Evolutionary conservation across 192 early-diverging fungal species (phyloP), one percentile per base, ranked within the genome.

Genomic region (Rhizophagus prolifer): DNA sequence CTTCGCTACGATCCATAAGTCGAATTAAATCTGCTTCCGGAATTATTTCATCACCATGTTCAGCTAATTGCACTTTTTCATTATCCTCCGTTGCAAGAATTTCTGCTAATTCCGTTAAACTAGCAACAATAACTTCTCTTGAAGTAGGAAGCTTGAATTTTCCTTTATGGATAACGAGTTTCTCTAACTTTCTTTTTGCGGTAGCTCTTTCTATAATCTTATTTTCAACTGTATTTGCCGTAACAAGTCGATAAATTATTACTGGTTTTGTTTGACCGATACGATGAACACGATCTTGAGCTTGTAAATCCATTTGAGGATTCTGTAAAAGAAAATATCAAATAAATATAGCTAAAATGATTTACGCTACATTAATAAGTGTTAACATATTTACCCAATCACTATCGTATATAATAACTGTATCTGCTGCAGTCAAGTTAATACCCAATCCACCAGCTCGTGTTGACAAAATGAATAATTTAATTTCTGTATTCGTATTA

Each of bases 271-370:
- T 93, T 78, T 99, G 97, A 31, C 97, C 97, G 78, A 99, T 97
- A 65, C 96, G 90, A 80, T 99, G 97, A 2, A 94, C 96, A 54
- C 97, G 92, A 82, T 98, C 96, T 82, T 96, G 94, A 10, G 97
- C 96, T 79, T 99, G 96, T 70, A 98, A 80, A 80, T 98, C 97
- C 82, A 93, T 92, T 90, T 99, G 97, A n/a, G 96, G 97, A 78
- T 99, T 99, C 94, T 93, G 78, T 64, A 8, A 31, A 44, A 73
- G 34, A 34, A 50, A 8, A 66, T 62, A 76, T 80, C 14, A n/a
- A 68, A 16, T 16, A 23, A 25, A 79, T 46, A 61, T 21, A 14
- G n/a, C 25, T 50, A 12, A 63, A 47, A 34, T 31, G 25, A 41
- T 77, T 34, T 19, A 1, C 25, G 38, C 3, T 36, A 26, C 14